These are phyloP conservation scores for Medicago lupulina DNA, from an alignment of 306 rosid species.

Conservation along the genomic window DNA sequence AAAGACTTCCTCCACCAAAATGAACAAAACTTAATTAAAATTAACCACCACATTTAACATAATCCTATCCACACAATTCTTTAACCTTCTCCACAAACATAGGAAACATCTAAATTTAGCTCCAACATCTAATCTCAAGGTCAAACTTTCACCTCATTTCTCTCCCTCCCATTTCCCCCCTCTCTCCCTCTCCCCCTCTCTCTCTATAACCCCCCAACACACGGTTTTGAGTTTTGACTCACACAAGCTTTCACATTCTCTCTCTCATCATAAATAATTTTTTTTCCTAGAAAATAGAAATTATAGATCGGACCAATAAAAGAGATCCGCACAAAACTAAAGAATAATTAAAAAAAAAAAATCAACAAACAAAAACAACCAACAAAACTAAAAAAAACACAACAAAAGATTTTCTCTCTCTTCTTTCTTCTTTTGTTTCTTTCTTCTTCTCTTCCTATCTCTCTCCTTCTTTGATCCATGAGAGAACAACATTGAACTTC, in stretches of 20 bases:
- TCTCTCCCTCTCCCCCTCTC: constrained; percentile 52
- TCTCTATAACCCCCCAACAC: constrained; percentile 56
- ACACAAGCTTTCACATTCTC: neutral
- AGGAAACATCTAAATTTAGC: constrained; percentile 53
- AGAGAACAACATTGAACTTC: constrained; percentile 40
- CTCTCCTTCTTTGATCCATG: constrained; percentile 49
- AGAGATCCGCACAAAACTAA: constrained; percentile 47
- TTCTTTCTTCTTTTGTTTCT: constrained; percentile 34
- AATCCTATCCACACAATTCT: constrained; percentile 51
- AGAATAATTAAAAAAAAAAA: constrained; percentile 21
- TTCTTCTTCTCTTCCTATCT: constrained; percentile 17
- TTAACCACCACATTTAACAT: constrained; percentile 24
- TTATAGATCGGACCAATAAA: constrained; percentile 64
- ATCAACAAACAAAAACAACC: constrained; percentile 31
- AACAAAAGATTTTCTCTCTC: constrained; percentile 47
- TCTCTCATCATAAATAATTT: neutral
- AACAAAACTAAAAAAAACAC: constrained; percentile 27
- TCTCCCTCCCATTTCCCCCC: neutral
- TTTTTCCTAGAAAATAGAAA: constrained; percentile 49
- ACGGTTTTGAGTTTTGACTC: constrained; percentile 65
- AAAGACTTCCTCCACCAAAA: too few species aligned
- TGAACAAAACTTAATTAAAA: constrained; percentile 30
- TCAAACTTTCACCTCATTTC: constrained; percentile 56
- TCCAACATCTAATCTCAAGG: constrained; percentile 47
- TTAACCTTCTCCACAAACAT: constrained; percentile 45